Base-by-base conservation (phyloP, 495 filamentous ascomycete species). In the Daldinia loculata region DNA sequence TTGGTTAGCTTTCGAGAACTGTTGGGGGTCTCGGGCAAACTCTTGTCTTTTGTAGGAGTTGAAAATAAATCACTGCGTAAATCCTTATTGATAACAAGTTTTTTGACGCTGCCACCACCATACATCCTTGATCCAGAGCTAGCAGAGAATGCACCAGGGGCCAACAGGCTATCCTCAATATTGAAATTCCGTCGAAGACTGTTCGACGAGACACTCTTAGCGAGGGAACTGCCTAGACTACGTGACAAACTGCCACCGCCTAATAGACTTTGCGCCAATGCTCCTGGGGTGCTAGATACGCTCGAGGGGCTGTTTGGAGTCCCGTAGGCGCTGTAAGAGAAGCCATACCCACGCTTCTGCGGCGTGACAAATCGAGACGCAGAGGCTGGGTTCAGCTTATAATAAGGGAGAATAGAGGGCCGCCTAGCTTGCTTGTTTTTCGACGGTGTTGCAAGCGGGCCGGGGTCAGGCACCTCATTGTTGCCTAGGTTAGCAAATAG, bases 371-470 rank as follows among this genome's bases (percentile, higher is more conserved):
- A 86, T 27, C 92, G 89, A 36, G 91, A 89, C 55, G 92, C 87
- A 45, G 92, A 90, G 34, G 86, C 88, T 1, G 93, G 93, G 26
- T 91, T 95, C 67, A 98, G 88, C 78, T 93, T 95, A 81, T 96
- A 94, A 71, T 94, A 88, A 6, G 96, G 95, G 61, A 97, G 77
- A 30, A 91, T 88, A 6, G 93, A 90, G 63, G 86, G 89, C 77
- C 92, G 90, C 79, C 90, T 92, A 53, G 88, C 84, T 76, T 92
- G 91, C 12, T 68, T 72, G 60, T 85, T 89, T 64, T 87, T 89
- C n/a, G 97, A 86, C 0, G 95, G 94, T 1, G 93, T 97, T 15
- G 93, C 94, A 61, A 97, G 83, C 4, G 94, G 94, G 36, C 94
- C 94, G 1, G 91, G 89, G 64, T 90, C 90, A 38, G 88, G 82